A percentile compares a stretch with the other conserved stretches of the same genome.
Evolutionary conservation across 2,329 filamentous ascomycete species (phyloP).

Genomic region (Cercospora citrullina): DNA sequence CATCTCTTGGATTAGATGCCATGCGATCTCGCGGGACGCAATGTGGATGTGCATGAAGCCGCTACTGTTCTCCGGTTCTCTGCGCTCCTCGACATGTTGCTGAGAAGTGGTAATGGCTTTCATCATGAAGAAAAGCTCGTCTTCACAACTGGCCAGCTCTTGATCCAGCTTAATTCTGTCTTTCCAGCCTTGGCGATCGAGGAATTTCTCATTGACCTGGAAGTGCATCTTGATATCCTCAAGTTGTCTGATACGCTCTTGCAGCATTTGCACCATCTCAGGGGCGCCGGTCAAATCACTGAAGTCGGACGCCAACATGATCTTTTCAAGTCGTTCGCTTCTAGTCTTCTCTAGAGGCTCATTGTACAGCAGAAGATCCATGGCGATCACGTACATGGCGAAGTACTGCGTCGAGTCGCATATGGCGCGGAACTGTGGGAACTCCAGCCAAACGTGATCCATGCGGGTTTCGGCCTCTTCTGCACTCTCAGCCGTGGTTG

Average conservation of each 20-base stretch:
- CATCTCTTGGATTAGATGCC: conserved; percentile 88
- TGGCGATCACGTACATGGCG: conserved; percentile 94
- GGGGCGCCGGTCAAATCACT: conserved; percentile 93
- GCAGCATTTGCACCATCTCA: conserved; percentile 85
- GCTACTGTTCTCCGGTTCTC: conserved; percentile 64
- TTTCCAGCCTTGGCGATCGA: conserved; percentile 89
- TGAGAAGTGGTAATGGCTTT: conserved; percentile 98
- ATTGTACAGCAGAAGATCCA: conserved; percentile 93
- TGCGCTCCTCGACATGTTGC: conserved; percentile 73
- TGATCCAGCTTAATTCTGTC: conserved; percentile 86
- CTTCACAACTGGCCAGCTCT: conserved; percentile 84
- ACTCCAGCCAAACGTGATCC: conserved; percentile 95
- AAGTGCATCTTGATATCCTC: conserved; percentile 97
- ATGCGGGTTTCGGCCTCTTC: conserved; percentile 67
- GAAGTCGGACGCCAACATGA: conserved; percentile 98
- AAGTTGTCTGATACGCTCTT: conserved; percentile 88
- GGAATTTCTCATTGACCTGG: conserved; percentile 82
- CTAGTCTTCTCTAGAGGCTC: conserved; percentile 97
- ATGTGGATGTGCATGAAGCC: conserved; percentile 90
- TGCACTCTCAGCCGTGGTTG: conserved; percentile 43
- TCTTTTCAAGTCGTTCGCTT: conserved; percentile 92
- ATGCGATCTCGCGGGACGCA: conserved; percentile 91
- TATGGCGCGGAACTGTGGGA: conserved; percentile 88
- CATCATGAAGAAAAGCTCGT: conserved; percentile 99
- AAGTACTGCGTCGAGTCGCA: conserved; percentile 98